Conservation (phyloP, 805 yeast genomes). For the Nakazawaea pomicola region DNA sequence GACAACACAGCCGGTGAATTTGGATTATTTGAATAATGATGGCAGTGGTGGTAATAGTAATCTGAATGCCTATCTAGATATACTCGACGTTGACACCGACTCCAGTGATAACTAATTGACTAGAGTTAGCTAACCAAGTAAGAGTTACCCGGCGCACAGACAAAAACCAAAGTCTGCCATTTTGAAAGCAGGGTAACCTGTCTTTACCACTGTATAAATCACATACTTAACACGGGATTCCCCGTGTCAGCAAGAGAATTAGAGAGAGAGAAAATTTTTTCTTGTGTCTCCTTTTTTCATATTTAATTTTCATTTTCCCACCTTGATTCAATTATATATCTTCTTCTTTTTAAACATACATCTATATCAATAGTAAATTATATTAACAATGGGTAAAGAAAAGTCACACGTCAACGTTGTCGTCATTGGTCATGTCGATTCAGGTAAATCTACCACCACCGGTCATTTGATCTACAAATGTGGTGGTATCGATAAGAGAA, state of each 20-base stretch:
- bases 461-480: conserved; percentile 99
- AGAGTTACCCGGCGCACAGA: no score
- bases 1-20: conserved; percentile 13
- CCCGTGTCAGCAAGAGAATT: neutral
- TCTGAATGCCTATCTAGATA: conserved; percentile 19
- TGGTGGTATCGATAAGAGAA: conserved; percentile 99
- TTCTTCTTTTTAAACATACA: neutral
- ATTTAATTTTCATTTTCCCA: neutral
- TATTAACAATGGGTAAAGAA: conserved; percentile 68
- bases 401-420: conserved; percentile 99
- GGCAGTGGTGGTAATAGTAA: conserved; percentile 15
- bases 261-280: conserved; percentile 2
- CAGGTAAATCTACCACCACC: conserved; percentile 98
- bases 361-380: neutral
- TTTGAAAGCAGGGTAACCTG: conserved; percentile 3
- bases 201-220: neutral
- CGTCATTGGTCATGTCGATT: conserved; percentile 99
- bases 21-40: conserved; percentile 9
- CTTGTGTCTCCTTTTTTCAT: neutral
- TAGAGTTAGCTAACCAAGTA: no score
- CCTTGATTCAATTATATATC: neutral
- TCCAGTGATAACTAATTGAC: neutral
- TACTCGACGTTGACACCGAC: conserved; percentile 14
- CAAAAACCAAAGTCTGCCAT: neutral
- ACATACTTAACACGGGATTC: no score